phyloP scores from a whole-genome alignment of 805 yeast species.

The Wickerhamiella shivajii region DNA sequence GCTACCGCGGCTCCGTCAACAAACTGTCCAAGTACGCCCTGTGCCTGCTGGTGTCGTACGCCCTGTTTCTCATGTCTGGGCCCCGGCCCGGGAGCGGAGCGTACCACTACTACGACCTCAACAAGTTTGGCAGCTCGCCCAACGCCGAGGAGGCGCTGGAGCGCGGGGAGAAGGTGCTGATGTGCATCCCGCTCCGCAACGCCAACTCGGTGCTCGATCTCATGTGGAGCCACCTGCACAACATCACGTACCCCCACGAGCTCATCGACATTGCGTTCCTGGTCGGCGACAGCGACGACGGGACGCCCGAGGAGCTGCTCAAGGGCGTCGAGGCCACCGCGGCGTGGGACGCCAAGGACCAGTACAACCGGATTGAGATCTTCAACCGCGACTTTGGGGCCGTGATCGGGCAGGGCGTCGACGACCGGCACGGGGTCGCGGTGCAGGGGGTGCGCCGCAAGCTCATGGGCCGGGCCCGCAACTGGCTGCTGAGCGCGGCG shows the following conservation, averaged over 20 bases:
- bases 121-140: constrained; percentile 10
- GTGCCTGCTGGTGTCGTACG: constrained; percentile 7
- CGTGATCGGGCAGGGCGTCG: constrained; percentile 81
- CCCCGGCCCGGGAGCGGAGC: not conserved
- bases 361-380: constrained; percentile 63
- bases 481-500: constrained; percentile 84
- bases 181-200: constrained; percentile 82
- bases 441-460: constrained; percentile 96
- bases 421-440: constrained; percentile 90
- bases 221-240: constrained; percentile 66
- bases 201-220: constrained; percentile 78
- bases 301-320: constrained; percentile 56
- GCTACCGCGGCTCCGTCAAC: constrained; percentile 9
- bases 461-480: constrained; percentile 90
- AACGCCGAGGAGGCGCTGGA: constrained; percentile 22
- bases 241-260: constrained; percentile 75
- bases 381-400: constrained; percentile 91
- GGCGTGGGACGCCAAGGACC: constrained; percentile 38
- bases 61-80: constrained; percentile 7
- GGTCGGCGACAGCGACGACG: constrained; percentile 81
- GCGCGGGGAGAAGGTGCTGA: constrained; percentile 53
- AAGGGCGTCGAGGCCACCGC: constrained; percentile 24
- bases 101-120: constrained; percentile 45
- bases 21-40: constrained; percentile 7
- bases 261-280: constrained; percentile 71